Base-by-base conservation (phyloP, 345 rosid genomes). In the Eucalyptus grandis region DNA sequence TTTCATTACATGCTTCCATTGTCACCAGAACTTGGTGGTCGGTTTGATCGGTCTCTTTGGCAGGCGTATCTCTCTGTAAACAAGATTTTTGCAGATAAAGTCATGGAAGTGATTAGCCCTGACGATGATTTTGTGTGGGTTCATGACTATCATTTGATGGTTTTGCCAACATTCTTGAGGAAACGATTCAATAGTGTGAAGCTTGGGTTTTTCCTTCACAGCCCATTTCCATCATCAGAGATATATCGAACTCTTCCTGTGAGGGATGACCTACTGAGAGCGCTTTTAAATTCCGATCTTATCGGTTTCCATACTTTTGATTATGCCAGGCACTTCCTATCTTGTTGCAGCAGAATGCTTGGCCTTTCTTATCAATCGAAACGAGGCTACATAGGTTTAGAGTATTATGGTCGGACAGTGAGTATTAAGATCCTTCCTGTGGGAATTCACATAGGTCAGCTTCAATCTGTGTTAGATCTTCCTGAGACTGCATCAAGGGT, bases 1-100 rank as follows among this genome's bases (percentile, higher is more conserved):
- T 97, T 97, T 92, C 99, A 97, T 89, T 97, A 97, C 90, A 97
- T 97, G 99, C 97, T 97, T 90, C 99, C 99, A 7, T 86, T 97
- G 26, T 95, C 97, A 13, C 98, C 99, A 2, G 99, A 97, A 89
- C 97, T 96, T 9, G 99, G 99, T 83, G 97, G 98, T 62, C 92
- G 98, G 91, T 97, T 96, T 88, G 95, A 97, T 87, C 95, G 99
- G 11, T 96, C 98, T 22, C 94, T 97, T 88, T 97, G 99, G 99
- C 97, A 96, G 90, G 96, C 99, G 49, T 97, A 96, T 91, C 96
- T 97, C 88, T 96, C 99, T 11, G 99, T 95, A 87, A 96, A 97
- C 93, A 97, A 97, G 96, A 96, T 96, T 72, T 97, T 97, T 90
- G 99, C 99, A 0, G 99, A 97, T 91, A 97, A 96, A 92, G 98